phyloP scores from a whole-genome alignment of 2,329 filamentous ascomycete genomes.

The Fusarium beomiforme region DNA sequence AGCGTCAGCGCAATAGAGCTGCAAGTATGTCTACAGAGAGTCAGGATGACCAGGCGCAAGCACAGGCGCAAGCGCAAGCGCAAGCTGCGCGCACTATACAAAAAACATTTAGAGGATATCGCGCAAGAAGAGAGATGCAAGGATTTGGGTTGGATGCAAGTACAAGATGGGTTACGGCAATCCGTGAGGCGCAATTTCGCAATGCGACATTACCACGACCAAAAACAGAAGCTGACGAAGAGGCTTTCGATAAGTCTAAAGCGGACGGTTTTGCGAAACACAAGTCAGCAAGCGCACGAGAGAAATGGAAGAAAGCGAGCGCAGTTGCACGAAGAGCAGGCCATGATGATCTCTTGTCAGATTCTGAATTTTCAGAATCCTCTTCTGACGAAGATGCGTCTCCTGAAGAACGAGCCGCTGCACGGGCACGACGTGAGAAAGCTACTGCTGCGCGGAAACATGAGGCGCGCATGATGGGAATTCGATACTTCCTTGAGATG shows the following conservation, averaged over 20 bases:
- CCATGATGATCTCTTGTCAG: constrained; percentile 68
- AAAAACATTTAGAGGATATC: constrained; percentile 81
- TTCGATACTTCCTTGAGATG: constrained; percentile 89
- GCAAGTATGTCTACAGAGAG: constrained; percentile 16
- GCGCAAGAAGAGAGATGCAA: constrained; percentile 74
- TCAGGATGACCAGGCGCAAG: constrained; percentile 46
- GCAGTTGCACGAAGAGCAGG: constrained; percentile 77
- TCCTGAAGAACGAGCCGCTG: constrained; percentile 51
- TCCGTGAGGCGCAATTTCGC: constrained; percentile 66
- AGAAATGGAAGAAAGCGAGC: constrained; percentile 80
- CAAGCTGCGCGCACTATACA: constrained; percentile 69
- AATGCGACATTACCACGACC: constrained; percentile 58
- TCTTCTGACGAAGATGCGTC: constrained; percentile 45
- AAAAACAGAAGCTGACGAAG: constrained; percentile 36
- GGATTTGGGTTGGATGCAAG: constrained; percentile 76
- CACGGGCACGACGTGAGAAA: constrained; percentile 55
- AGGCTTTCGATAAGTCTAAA: constrained; percentile 4
- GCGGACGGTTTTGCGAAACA: constrained; percentile 15
- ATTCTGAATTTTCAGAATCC: constrained; percentile 47
- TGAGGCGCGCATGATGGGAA: constrained; percentile 80
- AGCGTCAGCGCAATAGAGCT: constrained; percentile 34
- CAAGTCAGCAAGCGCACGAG: constrained; percentile 58
- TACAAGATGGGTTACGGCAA: constrained; percentile 76
- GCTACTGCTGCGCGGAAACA: constrained; percentile 68
- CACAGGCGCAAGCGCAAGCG: constrained; percentile 57